Base-by-base conservation (phyloP, 176 grass and related monocot species). In the Ensete ventricosum region DNA sequence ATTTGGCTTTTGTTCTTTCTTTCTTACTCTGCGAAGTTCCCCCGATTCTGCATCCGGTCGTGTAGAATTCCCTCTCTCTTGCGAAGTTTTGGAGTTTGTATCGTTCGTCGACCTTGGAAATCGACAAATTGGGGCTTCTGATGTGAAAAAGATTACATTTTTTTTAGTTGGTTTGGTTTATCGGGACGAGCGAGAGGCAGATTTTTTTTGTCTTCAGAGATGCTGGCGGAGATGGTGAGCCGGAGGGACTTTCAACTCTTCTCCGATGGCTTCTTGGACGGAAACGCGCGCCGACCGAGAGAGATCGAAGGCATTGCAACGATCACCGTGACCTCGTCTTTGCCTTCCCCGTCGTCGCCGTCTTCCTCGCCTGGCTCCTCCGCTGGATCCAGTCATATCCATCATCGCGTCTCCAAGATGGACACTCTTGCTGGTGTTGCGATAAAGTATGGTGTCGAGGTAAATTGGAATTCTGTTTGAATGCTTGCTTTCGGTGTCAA, bases 401-500 rank as follows among this genome's bases (percentile, higher is more conserved):
- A 83, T 11, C 92, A 96, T 81, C 81, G 87, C 19, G 89, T 91
- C 58, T 89, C 85, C 68, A 77, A 81, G 74, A 87, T 96, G 82
- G 92, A 96, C 81, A 96, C 92, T 0, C 88, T 96, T 34, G 92
- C 88, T 67, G 92, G 92, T 75, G 84, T 96, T 73, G 92, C 89
- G 1, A 96, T 96, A 72, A 96, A 92, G 84, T 96, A 96, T 79
- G 92, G 92, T 74, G 78, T 96, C 12, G 89, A 96, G 92, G 92
- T 96, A 82, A 82, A 53, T 52, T 67, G 74, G 1, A 76, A 26
- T 24, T 11, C 54, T 53, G 20, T 54, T 73, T 43, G 34, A 43
- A 5, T 43, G 34, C 34, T 43, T 43, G 0, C 34, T 6, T 43
- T 34, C 34, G 34, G 34, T 43, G 34, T 43, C 34, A 6, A 43